Evolutionary conservation across 2,329 filamentous ascomycete species (phyloP), one percentile per base, ranked within the genome.

Genomic region (Aureobasidium sp.): DNA sequence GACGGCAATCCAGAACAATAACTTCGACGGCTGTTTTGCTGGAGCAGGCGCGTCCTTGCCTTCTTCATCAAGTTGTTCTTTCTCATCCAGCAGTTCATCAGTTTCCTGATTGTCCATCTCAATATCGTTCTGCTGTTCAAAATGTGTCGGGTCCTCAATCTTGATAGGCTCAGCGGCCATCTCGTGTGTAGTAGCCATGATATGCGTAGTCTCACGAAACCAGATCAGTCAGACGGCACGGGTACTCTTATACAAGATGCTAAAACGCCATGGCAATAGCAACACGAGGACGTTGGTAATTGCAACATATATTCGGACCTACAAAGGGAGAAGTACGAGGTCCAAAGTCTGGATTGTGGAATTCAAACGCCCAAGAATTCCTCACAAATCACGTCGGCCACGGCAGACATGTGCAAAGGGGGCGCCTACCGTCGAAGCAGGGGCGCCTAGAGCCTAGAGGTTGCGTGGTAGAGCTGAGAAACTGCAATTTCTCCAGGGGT

Each of bases 1-100:
- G 27, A 63, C 26, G 6, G 57, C 59, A 13, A 65, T 62, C 64
- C 64, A 65, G 47, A 62, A 50, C 12, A 62, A 5, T 8, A 65
- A 20, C 24, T 55, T 53, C 26, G 48, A 51, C 34, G 57, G 37
- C 17, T 8, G 24, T 13, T 61, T 61, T 10, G 27, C 34, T 36
- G 57, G 47, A 7, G 37, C 24, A 26, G 47, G 37, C 3, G n/a
- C 17, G 9, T 51, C n/a, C 26, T 13, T 12, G 37, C 47, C 39
- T 44, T 61, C 57, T 36, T 61, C 57, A 27, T 61, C 57, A 7
- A 44, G n/a, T 5, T 24, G n/a, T 1, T 52, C n/a, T 7, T 61
- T 51, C 37, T 61, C 46, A 5, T 51, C 15, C 6, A 59, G 27
- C 26, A 51, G 27, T 7, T n/a, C 43, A 29, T 51, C 47, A 15